Percentiles rank a stretch among this genome's conserved stretches.
Evolutionary conservation across 148 eudicot genomes (phyloP).

Genomic region (Hydrangea macrophylla): DNA sequence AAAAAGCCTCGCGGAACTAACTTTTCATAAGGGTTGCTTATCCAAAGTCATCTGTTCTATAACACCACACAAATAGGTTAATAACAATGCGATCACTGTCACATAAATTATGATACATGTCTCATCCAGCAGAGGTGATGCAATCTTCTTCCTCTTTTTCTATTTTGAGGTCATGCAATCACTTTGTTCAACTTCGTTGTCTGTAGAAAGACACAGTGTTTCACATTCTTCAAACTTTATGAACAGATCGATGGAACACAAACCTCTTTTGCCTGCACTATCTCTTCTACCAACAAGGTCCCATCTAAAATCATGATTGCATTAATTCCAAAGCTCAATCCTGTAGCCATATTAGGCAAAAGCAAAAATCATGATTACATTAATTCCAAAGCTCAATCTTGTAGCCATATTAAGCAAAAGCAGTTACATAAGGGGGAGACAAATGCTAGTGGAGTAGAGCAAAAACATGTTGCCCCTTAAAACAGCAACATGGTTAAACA

Average conservation of each 20-base stretch:
- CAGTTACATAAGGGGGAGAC: not conserved
- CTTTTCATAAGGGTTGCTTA: not conserved
- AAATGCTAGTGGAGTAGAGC: not conserved
- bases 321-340: conserved; percentile 79
- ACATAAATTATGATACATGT: not conserved
- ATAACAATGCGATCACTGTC: not conserved
- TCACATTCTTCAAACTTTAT: no score
- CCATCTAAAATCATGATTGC: conserved; percentile 79
- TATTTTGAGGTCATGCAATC: no score
- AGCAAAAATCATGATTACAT: conserved; percentile 60
- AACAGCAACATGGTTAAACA: not conserved
- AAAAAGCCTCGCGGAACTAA: no score
- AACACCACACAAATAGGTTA: not conserved
- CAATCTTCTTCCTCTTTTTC: conserved; percentile 1
- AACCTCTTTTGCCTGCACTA: conserved; percentile 89
- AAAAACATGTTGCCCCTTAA: not conserved
- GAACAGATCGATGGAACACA: conserved; percentile 10
- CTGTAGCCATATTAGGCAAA: conserved; percentile 38
- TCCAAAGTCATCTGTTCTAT: not conserved
- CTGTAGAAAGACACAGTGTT: not conserved
- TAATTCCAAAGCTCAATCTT: conserved; percentile 88
- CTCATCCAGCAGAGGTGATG: not conserved
- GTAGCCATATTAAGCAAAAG: conserved; percentile 14
- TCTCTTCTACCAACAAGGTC: conserved; percentile 73
- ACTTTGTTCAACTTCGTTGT: not conserved